Evolutionary conservation across 2,329 filamentous ascomycete species (phyloP).

Genomic region (Beauveria sp.): DNA sequence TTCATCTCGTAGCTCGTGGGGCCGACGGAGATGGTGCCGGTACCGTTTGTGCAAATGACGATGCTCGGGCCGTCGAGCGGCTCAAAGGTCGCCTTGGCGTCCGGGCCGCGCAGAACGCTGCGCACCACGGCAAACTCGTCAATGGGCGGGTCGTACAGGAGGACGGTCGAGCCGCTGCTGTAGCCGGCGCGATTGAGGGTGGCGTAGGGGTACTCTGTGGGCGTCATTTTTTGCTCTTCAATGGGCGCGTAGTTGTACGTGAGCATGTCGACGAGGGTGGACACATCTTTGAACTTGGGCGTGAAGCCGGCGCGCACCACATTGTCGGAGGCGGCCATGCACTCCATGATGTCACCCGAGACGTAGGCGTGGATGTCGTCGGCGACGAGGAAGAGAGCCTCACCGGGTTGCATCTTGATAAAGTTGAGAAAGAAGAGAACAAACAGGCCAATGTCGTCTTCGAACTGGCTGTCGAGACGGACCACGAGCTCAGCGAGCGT

Average conservation of each 20-base stretch:
- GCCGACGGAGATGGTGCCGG: constrained; percentile 78
- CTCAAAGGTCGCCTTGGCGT: constrained; percentile 82
- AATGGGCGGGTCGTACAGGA: constrained; percentile 90
- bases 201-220: constrained; percentile 76
- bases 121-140: constrained; percentile 91
- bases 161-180: constrained; percentile 62
- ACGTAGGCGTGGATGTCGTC: constrained; percentile 97
- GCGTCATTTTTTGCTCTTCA: constrained; percentile 86
- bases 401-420: constrained; percentile 76
- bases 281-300: constrained; percentile 95
- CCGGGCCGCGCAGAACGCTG: constrained; percentile 58
- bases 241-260: constrained; percentile 96
- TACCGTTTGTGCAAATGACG: constrained; percentile 79
- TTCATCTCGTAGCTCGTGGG: constrained; percentile 68
- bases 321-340: constrained; percentile 98
- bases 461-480: constrained; percentile 76
- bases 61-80: constrained; percentile 83
- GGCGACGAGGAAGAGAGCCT: constrained; percentile 92
- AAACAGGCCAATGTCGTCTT: constrained; percentile 84
- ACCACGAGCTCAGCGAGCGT: constrained; percentile 70
- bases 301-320: constrained; percentile 96
- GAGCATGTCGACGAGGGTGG: constrained; percentile 80
- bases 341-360: constrained; percentile 92
- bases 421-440: constrained; percentile 97
- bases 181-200: constrained; percentile 78